These are phyloP conservation scores for Stemphylium lycopersici DNA, from an alignment of 2,329 filamentous ascomycete genomes.

Conservation along the genomic window DNA sequence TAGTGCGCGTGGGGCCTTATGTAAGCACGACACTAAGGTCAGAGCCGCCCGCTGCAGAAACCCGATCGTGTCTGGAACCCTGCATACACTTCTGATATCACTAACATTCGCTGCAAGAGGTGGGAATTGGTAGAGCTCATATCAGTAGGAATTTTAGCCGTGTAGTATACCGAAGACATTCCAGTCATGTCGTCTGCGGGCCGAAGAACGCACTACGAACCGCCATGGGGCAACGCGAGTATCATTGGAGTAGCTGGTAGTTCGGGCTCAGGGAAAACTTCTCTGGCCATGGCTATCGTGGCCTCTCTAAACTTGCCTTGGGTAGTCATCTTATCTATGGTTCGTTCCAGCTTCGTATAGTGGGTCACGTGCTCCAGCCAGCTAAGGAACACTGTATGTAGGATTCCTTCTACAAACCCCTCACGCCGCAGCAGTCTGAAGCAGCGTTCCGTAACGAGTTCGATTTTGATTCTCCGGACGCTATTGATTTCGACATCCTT, in stretches of 20 bases:
- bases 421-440: constrained; percentile 77
- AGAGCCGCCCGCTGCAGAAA: constrained; percentile 22
- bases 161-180: neutral
- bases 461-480: constrained; percentile 93
- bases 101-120: constrained; percentile 13
- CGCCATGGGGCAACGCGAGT: constrained; percentile 94
- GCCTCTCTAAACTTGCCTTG: constrained; percentile 89
- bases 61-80: constrained; percentile 15
- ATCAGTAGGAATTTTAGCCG: constrained; percentile 1
- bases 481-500: constrained; percentile 91
- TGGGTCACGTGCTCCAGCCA: constrained; percentile 33
- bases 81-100: constrained; percentile 22
- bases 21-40: constrained; percentile 21
- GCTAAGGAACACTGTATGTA: constrained; percentile 48
- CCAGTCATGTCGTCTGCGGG: constrained; percentile 31
- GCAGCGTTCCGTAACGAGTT: constrained; percentile 89
- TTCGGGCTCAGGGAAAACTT: constrained; percentile 95
- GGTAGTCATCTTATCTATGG: constrained; percentile 98
- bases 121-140: constrained; percentile 17
- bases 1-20: constrained; percentile 22
- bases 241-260: constrained; percentile 96
- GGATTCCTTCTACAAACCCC: constrained; percentile 97
- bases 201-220: constrained; percentile 74
- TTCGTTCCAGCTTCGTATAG: constrained; percentile 49
- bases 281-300: constrained; percentile 89